Conservation (phyloP, 78 protist genomes). For the Creolimax fragrantissima region DNA sequence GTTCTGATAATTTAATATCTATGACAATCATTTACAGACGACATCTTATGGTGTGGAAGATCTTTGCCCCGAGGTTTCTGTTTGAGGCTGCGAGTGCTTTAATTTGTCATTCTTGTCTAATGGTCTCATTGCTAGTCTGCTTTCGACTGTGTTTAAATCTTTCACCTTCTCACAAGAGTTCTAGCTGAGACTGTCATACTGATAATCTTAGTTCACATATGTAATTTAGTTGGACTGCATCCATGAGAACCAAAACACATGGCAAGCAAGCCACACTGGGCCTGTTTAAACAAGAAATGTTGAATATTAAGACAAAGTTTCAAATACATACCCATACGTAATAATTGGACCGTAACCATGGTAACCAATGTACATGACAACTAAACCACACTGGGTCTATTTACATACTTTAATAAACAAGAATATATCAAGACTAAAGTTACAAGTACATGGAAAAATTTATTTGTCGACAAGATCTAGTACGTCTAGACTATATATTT, state of each 20-base stretch:
- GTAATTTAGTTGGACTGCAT: neutral
- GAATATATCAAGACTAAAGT: too few relatives aligned
- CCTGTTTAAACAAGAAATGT: neutral
- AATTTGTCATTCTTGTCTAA: neutral
- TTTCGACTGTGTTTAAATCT: neutral
- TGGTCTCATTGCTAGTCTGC: neutral
- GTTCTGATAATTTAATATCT: too few relatives aligned
- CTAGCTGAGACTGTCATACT: neutral
- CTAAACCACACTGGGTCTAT: too few relatives aligned
- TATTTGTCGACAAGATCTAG: too few relatives aligned
- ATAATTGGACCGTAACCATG: too few relatives aligned
- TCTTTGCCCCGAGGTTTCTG: conserved; percentile 59
- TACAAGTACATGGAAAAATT: too few relatives aligned
- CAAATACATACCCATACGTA: too few relatives aligned
- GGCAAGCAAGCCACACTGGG: too few relatives aligned
- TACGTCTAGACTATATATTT: too few relatives aligned
- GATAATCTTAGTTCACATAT: neutral
- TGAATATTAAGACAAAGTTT: neutral
- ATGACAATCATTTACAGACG: conserved; percentile 15
- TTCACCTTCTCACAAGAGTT: neutral
- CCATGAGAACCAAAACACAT: too few relatives aligned
- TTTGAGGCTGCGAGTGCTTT: conserved; percentile 43
- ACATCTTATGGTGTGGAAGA: conserved; percentile 77
- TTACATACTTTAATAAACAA: too few relatives aligned
- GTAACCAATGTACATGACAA: too few relatives aligned